Evolutionary conservation across 2,329 filamentous ascomycete genomes (phyloP).

Genomic region (Hymenoscyphus occultus): DNA sequence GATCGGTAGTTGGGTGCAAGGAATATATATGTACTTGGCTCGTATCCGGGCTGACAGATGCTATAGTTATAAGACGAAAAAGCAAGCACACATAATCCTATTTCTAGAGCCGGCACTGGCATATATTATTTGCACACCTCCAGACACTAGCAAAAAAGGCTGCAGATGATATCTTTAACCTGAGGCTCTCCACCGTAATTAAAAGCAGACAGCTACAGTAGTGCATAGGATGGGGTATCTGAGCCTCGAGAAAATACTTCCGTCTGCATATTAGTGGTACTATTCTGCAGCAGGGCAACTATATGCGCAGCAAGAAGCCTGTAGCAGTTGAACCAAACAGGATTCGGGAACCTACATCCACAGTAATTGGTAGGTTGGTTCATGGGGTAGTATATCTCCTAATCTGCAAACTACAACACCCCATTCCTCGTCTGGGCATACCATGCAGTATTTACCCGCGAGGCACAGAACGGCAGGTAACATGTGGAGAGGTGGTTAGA

Average conservation of each 20-base stretch:
- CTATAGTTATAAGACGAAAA: slow-evolving; percentile 10
- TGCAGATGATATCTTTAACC: slow-evolving; percentile 4
- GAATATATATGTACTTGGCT: background rate
- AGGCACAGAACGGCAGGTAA: slow-evolving; percentile 5
- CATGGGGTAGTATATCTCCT: background rate
- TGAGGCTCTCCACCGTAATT: slow-evolving; percentile 6
- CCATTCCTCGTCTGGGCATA: slow-evolving; percentile 3
- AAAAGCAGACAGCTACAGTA: slow-evolving; percentile 10
- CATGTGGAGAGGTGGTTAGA: background rate
- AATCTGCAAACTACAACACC: background rate
- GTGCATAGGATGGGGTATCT: slow-evolving; percentile 7
- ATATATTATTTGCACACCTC: slow-evolving; percentile 8
- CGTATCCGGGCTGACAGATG: background rate
- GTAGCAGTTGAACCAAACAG: background rate
- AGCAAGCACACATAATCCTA: slow-evolving; percentile 8
- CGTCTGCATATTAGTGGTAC: slow-evolving; percentile 3
- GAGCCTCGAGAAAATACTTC: slow-evolving; percentile 7
- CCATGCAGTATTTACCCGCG: slow-evolving; percentile 8
- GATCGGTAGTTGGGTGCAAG: slow-evolving; percentile 1
- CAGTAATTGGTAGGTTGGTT: background rate
- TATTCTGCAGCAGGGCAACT: slow-evolving; percentile 5
- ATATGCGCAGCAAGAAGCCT: background rate
- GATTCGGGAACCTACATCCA: slow-evolving; percentile 1
- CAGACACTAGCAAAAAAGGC: background rate
- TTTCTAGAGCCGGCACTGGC: slow-evolving; percentile 8